Evolutionary conservation across 106 monocot species (phyloP).

Genomic region (Acanthochlamys bracteata): DNA sequence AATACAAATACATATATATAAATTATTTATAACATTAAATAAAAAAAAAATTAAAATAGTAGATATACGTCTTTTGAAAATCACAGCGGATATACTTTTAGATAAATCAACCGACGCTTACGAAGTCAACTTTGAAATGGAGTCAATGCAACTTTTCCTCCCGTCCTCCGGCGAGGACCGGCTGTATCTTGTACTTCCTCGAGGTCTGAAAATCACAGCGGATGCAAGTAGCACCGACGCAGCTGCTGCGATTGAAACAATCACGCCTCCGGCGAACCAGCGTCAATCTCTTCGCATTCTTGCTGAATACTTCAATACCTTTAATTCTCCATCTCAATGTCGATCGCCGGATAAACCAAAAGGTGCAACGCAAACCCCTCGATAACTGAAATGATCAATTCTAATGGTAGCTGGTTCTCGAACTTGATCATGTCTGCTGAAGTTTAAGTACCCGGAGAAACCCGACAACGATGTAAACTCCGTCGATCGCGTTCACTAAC

Average conservation of each 20-base stretch:
- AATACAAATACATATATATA: too few relatives aligned
- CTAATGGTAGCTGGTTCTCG: conserved; percentile 13
- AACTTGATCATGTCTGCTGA: conserved; percentile 11
- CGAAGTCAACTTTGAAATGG: too few relatives aligned
- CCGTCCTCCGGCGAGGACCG: too few relatives aligned
- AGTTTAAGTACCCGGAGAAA: background rate
- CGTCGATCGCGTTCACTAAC: background rate
- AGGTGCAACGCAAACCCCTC: background rate
- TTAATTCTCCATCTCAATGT: background rate
- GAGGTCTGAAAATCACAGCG: too few relatives aligned
- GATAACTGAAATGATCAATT: background rate
- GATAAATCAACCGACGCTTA: too few relatives aligned
- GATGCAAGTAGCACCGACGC: background rate
- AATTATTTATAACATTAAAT: too few relatives aligned
- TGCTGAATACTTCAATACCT: background rate
- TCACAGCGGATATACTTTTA: too few relatives aligned
- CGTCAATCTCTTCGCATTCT: background rate
- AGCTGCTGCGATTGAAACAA: background rate
- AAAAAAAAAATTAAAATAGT: too few relatives aligned
- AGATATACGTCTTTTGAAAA: too few relatives aligned
- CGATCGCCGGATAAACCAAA: background rate
- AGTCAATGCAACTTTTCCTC: too few relatives aligned
- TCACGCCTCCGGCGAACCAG: background rate
- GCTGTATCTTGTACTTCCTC: too few relatives aligned
- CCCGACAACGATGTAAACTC: conserved; percentile 10